These are phyloP conservation scores for Ceratocystis variospora DNA, from an alignment of 2,329 filamentous ascomycete species.

Conservation along the genomic window DNA sequence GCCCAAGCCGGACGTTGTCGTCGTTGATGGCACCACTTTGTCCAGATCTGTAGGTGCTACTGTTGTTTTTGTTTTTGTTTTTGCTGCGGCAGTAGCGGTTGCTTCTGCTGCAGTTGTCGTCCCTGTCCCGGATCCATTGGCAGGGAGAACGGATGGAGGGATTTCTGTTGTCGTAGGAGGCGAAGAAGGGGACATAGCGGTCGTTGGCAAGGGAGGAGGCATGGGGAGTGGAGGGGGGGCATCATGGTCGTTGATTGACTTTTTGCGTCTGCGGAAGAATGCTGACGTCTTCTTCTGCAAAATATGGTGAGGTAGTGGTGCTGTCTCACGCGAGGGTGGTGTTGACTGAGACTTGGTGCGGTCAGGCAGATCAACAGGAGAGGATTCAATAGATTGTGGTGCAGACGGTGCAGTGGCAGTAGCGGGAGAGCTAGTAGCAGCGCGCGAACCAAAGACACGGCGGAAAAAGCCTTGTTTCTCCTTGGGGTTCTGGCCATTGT, in stretches of 20 bases:
- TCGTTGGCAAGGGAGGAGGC: constrained; percentile 28
- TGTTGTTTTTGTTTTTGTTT: too few relatives aligned
- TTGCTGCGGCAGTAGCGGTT: not conserved
- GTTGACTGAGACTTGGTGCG: constrained; percentile 26
- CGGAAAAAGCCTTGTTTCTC: constrained; percentile 82
- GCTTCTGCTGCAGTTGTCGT: not conserved
- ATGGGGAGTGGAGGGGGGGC: constrained; percentile 47
- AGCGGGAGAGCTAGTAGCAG: constrained; percentile 25
- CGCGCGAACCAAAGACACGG: constrained; percentile 70
- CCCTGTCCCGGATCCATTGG: not conserved
- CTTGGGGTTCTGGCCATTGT: constrained; percentile 38
- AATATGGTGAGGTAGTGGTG: constrained; percentile 32
- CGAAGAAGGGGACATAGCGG: constrained; percentile 16
- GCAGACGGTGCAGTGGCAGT: not conserved
- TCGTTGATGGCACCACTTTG: not conserved
- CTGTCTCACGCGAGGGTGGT: constrained; percentile 37
- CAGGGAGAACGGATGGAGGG: constrained; percentile 10
- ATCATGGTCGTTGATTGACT: constrained; percentile 58
- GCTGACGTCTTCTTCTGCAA: constrained; percentile 86
- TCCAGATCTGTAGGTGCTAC: not conserved
- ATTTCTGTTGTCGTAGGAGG: not conserved
- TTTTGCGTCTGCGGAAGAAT: constrained; percentile 89
- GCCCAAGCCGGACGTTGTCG: not conserved
- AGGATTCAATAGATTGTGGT: constrained; percentile 19
- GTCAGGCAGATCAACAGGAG: constrained; percentile 26